phyloP scores from a whole-genome alignment of 441 rosid species.

The Isatis lusitanica region DNA sequence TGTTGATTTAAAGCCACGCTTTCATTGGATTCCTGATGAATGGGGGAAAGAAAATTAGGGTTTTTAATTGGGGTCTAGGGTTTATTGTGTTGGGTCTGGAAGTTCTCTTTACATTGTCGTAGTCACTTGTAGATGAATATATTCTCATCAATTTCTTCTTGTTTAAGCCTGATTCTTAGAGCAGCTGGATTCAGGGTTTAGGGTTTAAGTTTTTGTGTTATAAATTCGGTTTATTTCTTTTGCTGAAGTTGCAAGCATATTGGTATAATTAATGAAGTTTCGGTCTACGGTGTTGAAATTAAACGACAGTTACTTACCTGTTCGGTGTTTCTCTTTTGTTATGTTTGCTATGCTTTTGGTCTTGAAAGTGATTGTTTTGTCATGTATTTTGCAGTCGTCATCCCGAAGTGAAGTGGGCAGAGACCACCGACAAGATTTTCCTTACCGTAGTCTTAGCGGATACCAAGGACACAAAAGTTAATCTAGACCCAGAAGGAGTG shows the following conservation, averaged over 20 bases:
- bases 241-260: neutral
- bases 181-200: constrained; percentile 20
- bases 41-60: neutral
- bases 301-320: neutral
- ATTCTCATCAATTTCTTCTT: neutral
- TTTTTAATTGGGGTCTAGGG: constrained; percentile 24
- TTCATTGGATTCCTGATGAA: constrained; percentile 3
- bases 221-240: neutral
- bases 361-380: constrained; percentile 1
- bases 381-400: constrained; percentile 51
- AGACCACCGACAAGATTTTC: constrained; percentile 63
- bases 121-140: neutral
- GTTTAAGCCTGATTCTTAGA: neutral
- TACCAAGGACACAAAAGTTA: constrained; percentile 63
- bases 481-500: constrained; percentile 68
- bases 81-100: neutral
- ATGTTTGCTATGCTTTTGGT: neutral
- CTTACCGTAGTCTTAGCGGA: constrained; percentile 68
- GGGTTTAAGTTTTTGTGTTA: constrained; percentile 5
- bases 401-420: constrained; percentile 86
- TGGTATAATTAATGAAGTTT: neutral
- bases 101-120: neutral
- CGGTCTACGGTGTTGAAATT: neutral
- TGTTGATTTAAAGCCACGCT: constrained; percentile 5
- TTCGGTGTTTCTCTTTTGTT: constrained; percentile 1